A percentile compares a stretch with the other conserved stretches of the same genome.
phyloP scores from a whole-genome alignment of 257 asterid species.

The Ilex aquifolium region DNA sequence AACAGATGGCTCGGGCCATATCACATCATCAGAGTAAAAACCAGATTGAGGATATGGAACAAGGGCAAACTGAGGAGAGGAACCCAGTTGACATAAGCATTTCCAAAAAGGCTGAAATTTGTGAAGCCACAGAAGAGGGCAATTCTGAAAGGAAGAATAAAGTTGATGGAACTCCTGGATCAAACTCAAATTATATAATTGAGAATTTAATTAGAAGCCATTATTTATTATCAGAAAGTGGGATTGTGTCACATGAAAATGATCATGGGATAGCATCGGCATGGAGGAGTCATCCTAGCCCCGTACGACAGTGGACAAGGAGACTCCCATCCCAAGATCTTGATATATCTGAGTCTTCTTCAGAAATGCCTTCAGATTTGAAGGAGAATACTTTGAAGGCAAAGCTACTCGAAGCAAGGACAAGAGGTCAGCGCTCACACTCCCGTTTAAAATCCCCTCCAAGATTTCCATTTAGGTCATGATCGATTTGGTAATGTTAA shows the following conservation, averaged over 20 bases:
- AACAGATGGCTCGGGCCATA: conserved; percentile 31
- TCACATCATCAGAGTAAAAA: background rate
- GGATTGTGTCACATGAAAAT: background rate
- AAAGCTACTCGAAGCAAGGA: conserved; percentile 1
- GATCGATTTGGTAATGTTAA: too few relatives aligned
- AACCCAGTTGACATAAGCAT: too few relatives aligned
- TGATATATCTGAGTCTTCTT: background rate
- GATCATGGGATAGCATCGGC: background rate
- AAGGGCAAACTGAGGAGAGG: too few relatives aligned
- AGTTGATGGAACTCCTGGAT: background rate
- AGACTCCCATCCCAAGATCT: too few relatives aligned
- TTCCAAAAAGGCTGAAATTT: too few relatives aligned
- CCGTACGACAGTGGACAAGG: too few relatives aligned
- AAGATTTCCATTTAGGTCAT: background rate
- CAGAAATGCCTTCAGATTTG: background rate
- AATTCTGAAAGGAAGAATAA: too few relatives aligned
- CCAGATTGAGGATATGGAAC: background rate
- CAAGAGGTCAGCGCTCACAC: background rate
- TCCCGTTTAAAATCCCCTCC: too few relatives aligned
- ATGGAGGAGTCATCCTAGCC: too few relatives aligned
- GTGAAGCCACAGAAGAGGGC: too few relatives aligned
- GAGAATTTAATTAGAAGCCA: background rate
- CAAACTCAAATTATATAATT: background rate
- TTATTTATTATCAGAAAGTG: background rate
- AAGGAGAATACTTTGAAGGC: conserved; percentile 2